phyloP scores from a whole-genome alignment of 1,284 basidiomycete species.

The Cryptococcus maquisensis region DNA sequence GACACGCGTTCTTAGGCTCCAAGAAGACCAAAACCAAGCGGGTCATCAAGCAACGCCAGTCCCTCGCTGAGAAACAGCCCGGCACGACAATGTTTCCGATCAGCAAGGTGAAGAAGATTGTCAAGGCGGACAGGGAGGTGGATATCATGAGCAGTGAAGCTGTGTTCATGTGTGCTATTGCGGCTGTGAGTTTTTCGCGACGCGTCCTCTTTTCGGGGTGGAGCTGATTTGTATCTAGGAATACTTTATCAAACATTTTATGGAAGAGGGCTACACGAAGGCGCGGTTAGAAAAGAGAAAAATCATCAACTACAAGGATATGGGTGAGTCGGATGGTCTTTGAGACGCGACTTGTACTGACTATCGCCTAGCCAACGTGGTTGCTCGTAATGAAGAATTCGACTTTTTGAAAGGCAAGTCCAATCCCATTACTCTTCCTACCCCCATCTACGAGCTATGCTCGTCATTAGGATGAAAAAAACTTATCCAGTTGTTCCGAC shows the following conservation, averaged over 20 bases:
- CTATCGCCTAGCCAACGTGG: slow-evolving; percentile 28
- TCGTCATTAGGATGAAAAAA: slow-evolving; percentile 23
- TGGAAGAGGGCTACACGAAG: slow-evolving; percentile 47
- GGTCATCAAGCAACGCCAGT: slow-evolving; percentile 41
- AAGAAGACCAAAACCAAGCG: slow-evolving; percentile 28
- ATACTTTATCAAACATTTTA: slow-evolving; percentile 49
- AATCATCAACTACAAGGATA: slow-evolving; percentile 48
- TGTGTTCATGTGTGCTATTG: slow-evolving; percentile 48
- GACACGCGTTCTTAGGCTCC: not conserved
- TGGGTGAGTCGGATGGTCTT: slow-evolving; percentile 26
- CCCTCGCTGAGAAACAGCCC: slow-evolving; percentile 38
- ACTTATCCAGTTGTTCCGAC: slow-evolving; percentile 23
- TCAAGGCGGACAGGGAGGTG: slow-evolving; percentile 52
- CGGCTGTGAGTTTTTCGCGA: slow-evolving; percentile 39
- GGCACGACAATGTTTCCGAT: slow-evolving; percentile 49
- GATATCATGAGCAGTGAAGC: slow-evolving; percentile 50
- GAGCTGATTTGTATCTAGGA: slow-evolving; percentile 31
- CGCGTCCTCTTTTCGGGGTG: not conserved
- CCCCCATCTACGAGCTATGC: slow-evolving; percentile 1
- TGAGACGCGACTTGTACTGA: not conserved
- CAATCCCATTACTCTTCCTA: not conserved
- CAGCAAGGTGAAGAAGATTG: slow-evolving; percentile 48
- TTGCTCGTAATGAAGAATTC: slow-evolving; percentile 41
- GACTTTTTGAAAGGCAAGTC: slow-evolving; percentile 44
- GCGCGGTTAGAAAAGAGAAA: slow-evolving; percentile 48